Conservation (phyloP, 495 filamentous ascomycete genomes). For the Aspergillus wentii region DNA sequence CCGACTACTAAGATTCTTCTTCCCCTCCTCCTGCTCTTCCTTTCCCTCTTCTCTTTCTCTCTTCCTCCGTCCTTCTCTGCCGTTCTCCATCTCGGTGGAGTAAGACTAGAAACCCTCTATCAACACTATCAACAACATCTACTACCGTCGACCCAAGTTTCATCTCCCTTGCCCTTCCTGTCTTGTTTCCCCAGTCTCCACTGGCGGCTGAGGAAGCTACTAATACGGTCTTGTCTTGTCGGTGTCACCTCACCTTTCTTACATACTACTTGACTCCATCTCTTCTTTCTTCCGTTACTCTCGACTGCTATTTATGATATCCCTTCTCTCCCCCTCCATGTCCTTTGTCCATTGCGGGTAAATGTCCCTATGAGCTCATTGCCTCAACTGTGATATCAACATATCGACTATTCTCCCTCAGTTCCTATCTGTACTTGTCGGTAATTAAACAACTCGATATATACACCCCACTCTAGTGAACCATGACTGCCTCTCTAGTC, state of each 20-base stretch:
- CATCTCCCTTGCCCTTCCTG: slow-evolving; percentile 3
- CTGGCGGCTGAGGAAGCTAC: slow-evolving; percentile 7
- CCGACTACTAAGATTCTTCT: no score
- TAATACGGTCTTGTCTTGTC: slow-evolving; percentile 3
- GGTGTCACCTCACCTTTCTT: slow-evolving; percentile 16
- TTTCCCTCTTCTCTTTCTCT: slow-evolving; percentile 7
- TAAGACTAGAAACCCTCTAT: no score
- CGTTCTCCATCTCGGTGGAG: neutral
- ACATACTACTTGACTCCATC: slow-evolving; percentile 8
- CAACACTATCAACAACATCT: no score
- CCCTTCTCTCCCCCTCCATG: slow-evolving; percentile 6
- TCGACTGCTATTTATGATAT: slow-evolving; percentile 3
- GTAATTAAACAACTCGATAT: neutral
- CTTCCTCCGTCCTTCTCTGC: slow-evolving; percentile 2
- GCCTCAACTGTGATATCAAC: slow-evolving; percentile 8
- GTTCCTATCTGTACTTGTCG: neutral
- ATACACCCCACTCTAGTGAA: neutral
- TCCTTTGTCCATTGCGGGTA: slow-evolving; percentile 4
- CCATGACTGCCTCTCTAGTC: slow-evolving; percentile 37
- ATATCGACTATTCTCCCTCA: neutral
- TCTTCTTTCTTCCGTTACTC: neutral
- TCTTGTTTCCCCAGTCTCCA: slow-evolving; percentile 6
- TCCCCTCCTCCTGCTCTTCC: slow-evolving; percentile 9
- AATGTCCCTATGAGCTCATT: slow-evolving; percentile 11
- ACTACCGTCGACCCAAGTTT: no score